Evolutionary conservation across 1,139 yeast species (phyloP).

Genomic region (Kodamaea ohmeri): DNA sequence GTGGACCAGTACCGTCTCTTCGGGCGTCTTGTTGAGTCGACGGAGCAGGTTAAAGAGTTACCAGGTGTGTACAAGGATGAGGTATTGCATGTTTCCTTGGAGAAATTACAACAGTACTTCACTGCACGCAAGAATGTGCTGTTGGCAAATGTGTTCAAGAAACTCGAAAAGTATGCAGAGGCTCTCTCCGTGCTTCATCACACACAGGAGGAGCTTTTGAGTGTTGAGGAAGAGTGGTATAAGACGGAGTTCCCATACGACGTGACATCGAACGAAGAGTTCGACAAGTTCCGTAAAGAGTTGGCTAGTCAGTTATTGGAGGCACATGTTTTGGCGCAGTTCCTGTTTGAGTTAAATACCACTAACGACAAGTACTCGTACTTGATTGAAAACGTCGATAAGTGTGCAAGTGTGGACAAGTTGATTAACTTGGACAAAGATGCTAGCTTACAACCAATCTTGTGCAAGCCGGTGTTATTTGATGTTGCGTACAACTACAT

Average conservation of each 20-base stretch:
- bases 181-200: slow-evolving; percentile 52
- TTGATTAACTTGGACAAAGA: slow-evolving; percentile 47
- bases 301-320: slow-evolving; percentile 33
- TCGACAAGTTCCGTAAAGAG: slow-evolving; percentile 26
- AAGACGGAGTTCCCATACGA: slow-evolving; percentile 37
- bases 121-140: slow-evolving; percentile 39
- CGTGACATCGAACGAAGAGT: slow-evolving; percentile 36
- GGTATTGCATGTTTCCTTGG: slow-evolving; percentile 55
- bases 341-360: slow-evolving; percentile 26
- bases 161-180: slow-evolving; percentile 45
- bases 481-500: slow-evolving; percentile 87
- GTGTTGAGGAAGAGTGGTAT: slow-evolving; percentile 19
- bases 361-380: slow-evolving; percentile 10
- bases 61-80: slow-evolving; percentile 93
- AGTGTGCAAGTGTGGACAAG: slow-evolving; percentile 41
- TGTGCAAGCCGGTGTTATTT: slow-evolving; percentile 83
- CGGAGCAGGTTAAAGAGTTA: slow-evolving; percentile 63
- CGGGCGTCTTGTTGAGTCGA: slow-evolving; percentile 45
- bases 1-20: slow-evolving; percentile 40
- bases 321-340: slow-evolving; percentile 53
- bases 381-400: slow-evolving; percentile 50
- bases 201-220: slow-evolving; percentile 27
- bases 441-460: slow-evolving; percentile 48
- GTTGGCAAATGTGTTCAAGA: slow-evolving; percentile 51
- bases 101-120: slow-evolving; percentile 47